These are phyloP conservation scores for Trichoderma semiorbis DNA, from an alignment of 2,329 filamentous ascomycete species.

Conservation along the genomic window DNA sequence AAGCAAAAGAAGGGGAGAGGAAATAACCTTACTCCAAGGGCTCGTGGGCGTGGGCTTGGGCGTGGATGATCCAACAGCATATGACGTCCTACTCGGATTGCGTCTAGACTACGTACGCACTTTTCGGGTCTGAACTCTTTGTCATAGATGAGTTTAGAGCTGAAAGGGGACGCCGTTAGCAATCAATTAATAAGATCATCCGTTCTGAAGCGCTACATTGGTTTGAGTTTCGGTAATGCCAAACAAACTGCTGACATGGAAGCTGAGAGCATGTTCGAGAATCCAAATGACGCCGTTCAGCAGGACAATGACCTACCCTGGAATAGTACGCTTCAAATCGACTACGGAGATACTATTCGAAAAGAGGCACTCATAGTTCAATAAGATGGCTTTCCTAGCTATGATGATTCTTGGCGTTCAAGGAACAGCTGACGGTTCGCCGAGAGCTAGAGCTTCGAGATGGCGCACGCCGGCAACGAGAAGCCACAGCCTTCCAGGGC, in stretches of 20 bases:
- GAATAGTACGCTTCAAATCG: neutral
- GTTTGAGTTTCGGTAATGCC: neutral
- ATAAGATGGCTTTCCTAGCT: neutral
- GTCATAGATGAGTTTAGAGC: neutral
- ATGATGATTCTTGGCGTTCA: neutral
- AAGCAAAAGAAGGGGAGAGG: neutral
- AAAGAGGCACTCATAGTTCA: neutral
- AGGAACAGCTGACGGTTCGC: neutral
- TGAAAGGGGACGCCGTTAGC: neutral
- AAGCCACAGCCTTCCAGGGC: neutral
- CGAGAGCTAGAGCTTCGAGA: neutral
- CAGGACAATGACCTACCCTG: neutral
- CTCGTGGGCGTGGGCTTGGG: neutral
- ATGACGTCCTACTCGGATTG: neutral
- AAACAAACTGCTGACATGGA: neutral
- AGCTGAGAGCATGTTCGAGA: neutral
- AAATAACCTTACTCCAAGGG: neutral
- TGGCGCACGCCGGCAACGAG: neutral
- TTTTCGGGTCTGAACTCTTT: neutral
- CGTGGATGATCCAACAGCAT: neutral
- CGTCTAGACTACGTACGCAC: neutral
- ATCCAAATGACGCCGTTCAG: neutral
- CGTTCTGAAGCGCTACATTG: neutral
- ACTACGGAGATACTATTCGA: neutral
- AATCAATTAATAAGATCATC: neutral